phyloP scores from a whole-genome alignment of 352 stramenopile genomes.

The Phytopythium sindhum region DNA sequence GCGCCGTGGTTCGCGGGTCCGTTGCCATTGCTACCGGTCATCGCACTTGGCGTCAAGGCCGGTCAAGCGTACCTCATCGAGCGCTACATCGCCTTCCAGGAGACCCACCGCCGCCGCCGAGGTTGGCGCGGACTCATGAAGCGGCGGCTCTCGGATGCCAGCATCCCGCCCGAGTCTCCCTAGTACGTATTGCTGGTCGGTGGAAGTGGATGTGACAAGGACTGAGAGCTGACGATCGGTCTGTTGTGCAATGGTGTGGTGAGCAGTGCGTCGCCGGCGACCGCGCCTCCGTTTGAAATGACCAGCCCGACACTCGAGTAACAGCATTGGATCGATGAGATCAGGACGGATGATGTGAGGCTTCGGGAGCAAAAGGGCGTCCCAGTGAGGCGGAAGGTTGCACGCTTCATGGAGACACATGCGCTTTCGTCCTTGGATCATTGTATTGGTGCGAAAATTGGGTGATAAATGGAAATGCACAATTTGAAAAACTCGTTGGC shows the following conservation, averaged over 20 bases:
- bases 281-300: constrained; percentile 1
- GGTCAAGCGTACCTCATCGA: constrained; percentile 68
- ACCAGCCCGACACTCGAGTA: constrained; percentile 7
- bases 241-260: neutral
- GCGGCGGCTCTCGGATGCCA: constrained; percentile 71
- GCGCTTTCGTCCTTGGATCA: neutral
- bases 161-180: constrained; percentile 60
- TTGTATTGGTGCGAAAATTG: too few species aligned
- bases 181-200: constrained; percentile 23
- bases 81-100: constrained; percentile 76
- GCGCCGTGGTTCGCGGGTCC: constrained; percentile 79
- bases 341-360: neutral
- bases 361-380: too few species aligned
- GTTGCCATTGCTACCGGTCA: constrained; percentile 62
- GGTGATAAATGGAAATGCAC: too few species aligned
- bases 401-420: neutral
- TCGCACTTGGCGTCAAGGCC: constrained; percentile 62
- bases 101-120: constrained; percentile 65
- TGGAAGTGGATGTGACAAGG: neutral
- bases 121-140: constrained; percentile 85
- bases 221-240: neutral
- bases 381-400: neutral
- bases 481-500: too few species aligned
- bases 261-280: constrained; percentile 1
- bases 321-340: neutral